Evolutionary conservation across 306 rosid genomes (phyloP), one percentile per base, ranked within the genome.

Genomic region (Citrullus amarus): DNA sequence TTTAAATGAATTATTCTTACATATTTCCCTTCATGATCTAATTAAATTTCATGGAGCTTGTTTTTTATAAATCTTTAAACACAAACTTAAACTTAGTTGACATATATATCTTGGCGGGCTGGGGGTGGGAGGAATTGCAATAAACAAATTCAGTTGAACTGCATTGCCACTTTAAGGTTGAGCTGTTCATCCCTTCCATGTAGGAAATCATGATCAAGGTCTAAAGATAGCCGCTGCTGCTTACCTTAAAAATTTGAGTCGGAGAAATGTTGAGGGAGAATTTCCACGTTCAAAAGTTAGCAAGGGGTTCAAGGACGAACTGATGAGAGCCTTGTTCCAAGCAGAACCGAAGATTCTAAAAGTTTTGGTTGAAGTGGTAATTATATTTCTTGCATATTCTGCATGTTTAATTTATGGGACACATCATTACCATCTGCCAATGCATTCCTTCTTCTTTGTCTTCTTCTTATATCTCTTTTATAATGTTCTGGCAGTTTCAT

Each of bases 241-340:
- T 0, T 93, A 91, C 83, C 88, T 93, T 32, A 93, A 93, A 80
- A 93, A 91, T 66, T 88, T 91, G 82, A 84, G 93, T 2, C 87
- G 95, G 61, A 84, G 90, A 16, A 89, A 80, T 51, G 69, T 87
- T 18, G 92, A 87, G 44, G 84, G 79, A 15, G 87, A 87, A 15
- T 34, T 13, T 32, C 46, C 82, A 15, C 80, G 75, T 79, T 88
- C 88, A 6, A 85, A 86, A 46, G 92, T 91, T 30, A 85, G 95
- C 78, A 91, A 84, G 81, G 98, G 91, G 83, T 89, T 93, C 81
- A 93, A 91, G 86, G 92, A 87, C 66, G 87, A 88, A 84, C 89
- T 93, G 54, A 10, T 93, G 86, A 91, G 82, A 78, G 86, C 92
- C 77, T 71, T 89, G 88, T 91, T 93, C 72, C 93, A 80, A 81